Evolutionary conservation across 257 asterid species (phyloP), one percentile per base, ranked within the genome.

Genomic region (Solanum chiquidenum): DNA sequence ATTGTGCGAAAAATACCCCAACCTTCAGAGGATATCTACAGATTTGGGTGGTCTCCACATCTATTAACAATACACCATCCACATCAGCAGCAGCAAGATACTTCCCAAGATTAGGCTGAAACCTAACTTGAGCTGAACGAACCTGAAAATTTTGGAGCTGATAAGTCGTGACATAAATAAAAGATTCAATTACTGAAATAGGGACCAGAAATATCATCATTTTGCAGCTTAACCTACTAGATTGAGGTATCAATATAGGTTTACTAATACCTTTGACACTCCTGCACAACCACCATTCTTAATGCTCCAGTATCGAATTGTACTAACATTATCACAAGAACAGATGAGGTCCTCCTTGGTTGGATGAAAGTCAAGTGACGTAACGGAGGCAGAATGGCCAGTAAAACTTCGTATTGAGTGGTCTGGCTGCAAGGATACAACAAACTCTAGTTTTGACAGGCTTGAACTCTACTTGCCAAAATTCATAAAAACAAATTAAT

Each of bases 321-420:
- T 73, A 87, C 88, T 52, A 74, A 23, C 87, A 46, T 83, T 83
- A 83, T 89, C 92, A 85, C 89, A 77, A 55, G 91, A 91, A 86
- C 91, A 91, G 72, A 89, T 76, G 16, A 91, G 85, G 66, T 87
- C 90, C 66, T 89, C 92, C 52, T 89, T 86, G 75, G 76, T 91
- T 33, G 92, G 92, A 86, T 91, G 91, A 66, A 91, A 87, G 88
- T 91, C 92, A 74, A 89, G 85, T 72, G 92, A 91, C 77, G 89
- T 27, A 85, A 89, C 92, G 10, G 92, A 34, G 71, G 86, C 89
- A 82, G 87, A 44, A 88, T 91, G 92, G 69, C 91, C 92, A 83
- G 64, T 76, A 75, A 91, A 89, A 66, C 91, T 86, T 73, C 88
- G 88, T n/a, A 87, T 12, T 35, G 91, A 75, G 76, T 87, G 42